A percentile compares a stretch with the other conserved stretches of the same genome.
These are phyloP conservation scores for Ceratocystis alfenasii DNA, from an alignment of 2,329 filamentous ascomycete species.

Conservation along the genomic window DNA sequence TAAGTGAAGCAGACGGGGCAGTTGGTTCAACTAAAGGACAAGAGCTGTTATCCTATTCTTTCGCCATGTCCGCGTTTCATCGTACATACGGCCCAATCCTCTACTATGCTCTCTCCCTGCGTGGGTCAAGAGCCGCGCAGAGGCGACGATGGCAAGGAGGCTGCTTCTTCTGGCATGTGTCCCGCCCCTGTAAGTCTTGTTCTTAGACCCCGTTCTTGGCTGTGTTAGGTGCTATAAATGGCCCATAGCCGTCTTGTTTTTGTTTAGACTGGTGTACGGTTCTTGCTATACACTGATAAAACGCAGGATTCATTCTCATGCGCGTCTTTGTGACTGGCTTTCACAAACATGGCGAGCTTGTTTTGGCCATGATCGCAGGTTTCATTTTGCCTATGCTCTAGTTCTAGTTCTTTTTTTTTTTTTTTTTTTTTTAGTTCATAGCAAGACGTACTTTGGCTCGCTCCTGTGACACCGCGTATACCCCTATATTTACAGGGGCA, in stretches of 20 bases:
- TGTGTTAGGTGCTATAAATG: neutral
- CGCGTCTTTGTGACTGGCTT: neutral
- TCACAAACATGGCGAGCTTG: neutral
- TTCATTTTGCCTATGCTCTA: neutral
- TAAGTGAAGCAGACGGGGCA: no score
- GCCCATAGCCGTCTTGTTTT: neutral
- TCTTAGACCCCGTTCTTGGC: no score
- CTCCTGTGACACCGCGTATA: neutral
- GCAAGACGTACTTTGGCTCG: conserved; percentile 20
- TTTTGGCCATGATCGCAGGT: neutral
- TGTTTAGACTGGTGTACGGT: neutral
- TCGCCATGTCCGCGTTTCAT: neutral
- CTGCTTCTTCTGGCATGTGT: no score
- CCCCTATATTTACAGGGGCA: conserved; percentile 1
- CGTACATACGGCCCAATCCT: neutral
- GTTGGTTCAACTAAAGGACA: no score
- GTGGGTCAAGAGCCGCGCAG: no score
- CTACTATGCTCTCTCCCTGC: no score
- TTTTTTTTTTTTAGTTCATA: neutral
- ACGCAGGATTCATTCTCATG: neutral
- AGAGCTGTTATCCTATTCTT: neutral
- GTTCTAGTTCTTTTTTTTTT: neutral
- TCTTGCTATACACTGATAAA: neutral
- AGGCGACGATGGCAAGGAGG: no score
- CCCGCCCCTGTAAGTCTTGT: no score